These are phyloP conservation scores for Bacterosira constricta DNA, from an alignment of 108 stramenopile species.

Conservation along the genomic window DNA sequence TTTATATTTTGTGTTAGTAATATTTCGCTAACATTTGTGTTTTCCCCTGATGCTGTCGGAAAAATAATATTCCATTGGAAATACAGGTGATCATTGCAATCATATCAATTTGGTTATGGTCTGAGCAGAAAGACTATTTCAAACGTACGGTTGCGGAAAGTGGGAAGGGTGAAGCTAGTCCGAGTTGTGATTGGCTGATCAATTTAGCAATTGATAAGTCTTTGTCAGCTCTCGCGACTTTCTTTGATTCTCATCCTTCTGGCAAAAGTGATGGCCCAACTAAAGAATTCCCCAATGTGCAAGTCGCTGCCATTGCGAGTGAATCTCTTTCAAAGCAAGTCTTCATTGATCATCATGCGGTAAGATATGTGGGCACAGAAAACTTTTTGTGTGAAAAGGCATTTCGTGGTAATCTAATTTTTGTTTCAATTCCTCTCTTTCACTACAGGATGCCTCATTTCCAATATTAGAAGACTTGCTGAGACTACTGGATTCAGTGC, in stretches of 20 bases:
- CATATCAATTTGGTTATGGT: conserved; percentile 78
- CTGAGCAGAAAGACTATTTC: conserved; percentile 59
- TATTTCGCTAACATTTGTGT: neutral
- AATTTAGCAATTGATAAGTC: conserved; percentile 57
- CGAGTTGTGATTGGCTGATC: conserved; percentile 72
- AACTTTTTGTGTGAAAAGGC: neutral
- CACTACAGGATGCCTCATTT: conserved; percentile 44
- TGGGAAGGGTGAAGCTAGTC: conserved; percentile 64
- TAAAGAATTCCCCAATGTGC: conserved; percentile 6
- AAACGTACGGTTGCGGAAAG: conserved; percentile 61
- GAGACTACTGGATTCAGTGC: conserved; percentile 65
- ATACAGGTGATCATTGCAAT: conserved; percentile 48
- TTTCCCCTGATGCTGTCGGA: neutral
- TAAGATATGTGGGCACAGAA: conserved; percentile 1
- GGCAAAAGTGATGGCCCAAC: conserved; percentile 6
- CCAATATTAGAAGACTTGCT: conserved; percentile 57
- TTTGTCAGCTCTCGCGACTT: conserved; percentile 44
- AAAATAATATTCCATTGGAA: neutral
- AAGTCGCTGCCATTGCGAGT: conserved; percentile 60
- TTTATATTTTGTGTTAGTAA: neutral
- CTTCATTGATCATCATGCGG: conserved; percentile 50
- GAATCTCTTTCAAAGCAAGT: conserved; percentile 55
- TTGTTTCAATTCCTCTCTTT: neutral
- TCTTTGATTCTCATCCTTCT: conserved; percentile 20
- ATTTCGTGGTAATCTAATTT: neutral